Percentiles rank a stretch among this genome's conserved stretches.
Conservation (phyloP, 106 monocot species). For the Posidonia australis region DNA sequence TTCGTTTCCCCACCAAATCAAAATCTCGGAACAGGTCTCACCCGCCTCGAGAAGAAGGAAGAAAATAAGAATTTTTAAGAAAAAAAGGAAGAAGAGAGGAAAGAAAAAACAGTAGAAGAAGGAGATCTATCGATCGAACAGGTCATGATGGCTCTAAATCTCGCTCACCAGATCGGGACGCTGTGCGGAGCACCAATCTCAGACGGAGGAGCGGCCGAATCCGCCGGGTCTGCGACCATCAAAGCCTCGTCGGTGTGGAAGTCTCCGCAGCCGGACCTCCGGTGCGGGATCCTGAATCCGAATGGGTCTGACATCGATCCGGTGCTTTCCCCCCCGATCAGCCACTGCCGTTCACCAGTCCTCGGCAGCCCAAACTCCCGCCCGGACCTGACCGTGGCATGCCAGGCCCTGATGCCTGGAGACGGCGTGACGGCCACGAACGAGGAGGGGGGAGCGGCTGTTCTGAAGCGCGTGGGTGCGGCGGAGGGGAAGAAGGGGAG, state of each 20-base stretch:
- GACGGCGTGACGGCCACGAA: not conserved
- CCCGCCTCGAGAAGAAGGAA: too few species aligned
- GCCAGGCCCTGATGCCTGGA: slow-evolving; percentile 25
- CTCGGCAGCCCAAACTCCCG: not conserved
- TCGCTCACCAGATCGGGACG: slow-evolving; percentile 34
- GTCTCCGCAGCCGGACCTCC: slow-evolving; percentile 15
- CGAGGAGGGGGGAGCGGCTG: slow-evolving; percentile 7
- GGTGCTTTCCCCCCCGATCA: slow-evolving; percentile 26
- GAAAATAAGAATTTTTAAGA: too few species aligned
- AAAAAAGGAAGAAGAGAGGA: too few species aligned
- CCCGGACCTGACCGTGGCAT: slow-evolving; percentile 27
- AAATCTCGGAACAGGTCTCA: too few species aligned
- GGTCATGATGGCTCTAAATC: slow-evolving; percentile 28
- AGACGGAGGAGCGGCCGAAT: not conserved
- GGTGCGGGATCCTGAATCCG: slow-evolving; percentile 19
- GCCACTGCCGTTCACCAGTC: slow-evolving; percentile 31
- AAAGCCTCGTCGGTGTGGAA: slow-evolving; percentile 7
- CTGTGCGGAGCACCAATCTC: slow-evolving; percentile 13
- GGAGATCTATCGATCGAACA: not conserved
- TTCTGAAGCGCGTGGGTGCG: slow-evolving; percentile 4
- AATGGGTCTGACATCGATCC: slow-evolving; percentile 6
- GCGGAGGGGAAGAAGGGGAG: not conserved
- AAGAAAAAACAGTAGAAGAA: too few species aligned
- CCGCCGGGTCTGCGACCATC: not conserved
- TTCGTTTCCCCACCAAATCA: too few species aligned